These are phyloP conservation scores for Harringtonia aguacate DNA, from an alignment of 2,329 filamentous ascomycete genomes.

Conservation along the genomic window DNA sequence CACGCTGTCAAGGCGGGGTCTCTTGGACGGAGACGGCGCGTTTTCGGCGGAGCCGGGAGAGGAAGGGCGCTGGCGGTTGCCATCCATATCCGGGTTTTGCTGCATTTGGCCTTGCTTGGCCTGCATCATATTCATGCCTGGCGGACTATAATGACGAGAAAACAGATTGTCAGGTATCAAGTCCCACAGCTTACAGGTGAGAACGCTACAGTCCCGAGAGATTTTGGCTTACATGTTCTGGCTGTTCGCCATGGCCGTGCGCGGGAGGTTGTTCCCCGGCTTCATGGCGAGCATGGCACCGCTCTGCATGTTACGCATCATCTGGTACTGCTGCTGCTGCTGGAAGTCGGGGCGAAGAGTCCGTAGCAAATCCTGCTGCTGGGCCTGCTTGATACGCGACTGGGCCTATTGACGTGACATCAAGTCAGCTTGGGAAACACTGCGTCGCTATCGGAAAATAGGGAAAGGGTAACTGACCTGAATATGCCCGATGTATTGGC, in stretches of 20 bases:
- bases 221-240: constrained; percentile 52
- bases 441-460: background rate
- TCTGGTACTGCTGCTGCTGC: constrained; percentile 44
- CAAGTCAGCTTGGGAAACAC: background rate
- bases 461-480: constrained; percentile 48
- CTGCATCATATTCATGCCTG: constrained; percentile 62
- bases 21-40: constrained; percentile 84
- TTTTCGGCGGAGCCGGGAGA: constrained; percentile 80
- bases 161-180: background rate
- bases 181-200: too few species aligned
- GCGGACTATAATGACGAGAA: constrained; percentile 39
- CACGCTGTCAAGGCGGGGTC: constrained; percentile 68
- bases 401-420: constrained; percentile 41
- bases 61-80: constrained; percentile 66
- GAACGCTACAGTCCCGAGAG: background rate
- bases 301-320: constrained; percentile 59
- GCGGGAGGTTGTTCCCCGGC: constrained; percentile 53
- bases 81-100: constrained; percentile 76
- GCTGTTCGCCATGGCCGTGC: constrained; percentile 70
- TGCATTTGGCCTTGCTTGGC: constrained; percentile 67
- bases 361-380: constrained; percentile 68
- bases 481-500: constrained; percentile 70
- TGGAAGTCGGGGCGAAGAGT: constrained; percentile 53
- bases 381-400: constrained; percentile 61
- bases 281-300: constrained; percentile 48